Percentiles rank a stretch among this genome's conserved stretches.
Conservation (phyloP, 2,329 filamentous ascomycete species). For the Westerdykella aurantiaca region DNA sequence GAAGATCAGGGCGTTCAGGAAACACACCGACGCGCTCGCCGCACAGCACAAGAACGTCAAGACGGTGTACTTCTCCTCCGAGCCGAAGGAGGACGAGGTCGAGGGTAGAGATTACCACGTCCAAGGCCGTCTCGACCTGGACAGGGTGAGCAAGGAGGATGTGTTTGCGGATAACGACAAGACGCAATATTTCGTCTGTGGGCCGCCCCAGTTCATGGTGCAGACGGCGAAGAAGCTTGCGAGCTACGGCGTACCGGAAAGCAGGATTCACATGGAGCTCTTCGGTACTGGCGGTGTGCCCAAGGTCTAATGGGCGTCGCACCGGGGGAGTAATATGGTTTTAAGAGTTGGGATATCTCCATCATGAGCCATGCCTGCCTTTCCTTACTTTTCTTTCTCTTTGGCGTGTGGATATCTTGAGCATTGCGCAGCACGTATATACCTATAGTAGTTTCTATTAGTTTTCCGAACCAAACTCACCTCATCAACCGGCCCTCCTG, state of each 20-base stretch:
- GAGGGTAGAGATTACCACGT: conserved; percentile 56
- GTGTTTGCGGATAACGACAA: conserved; percentile 51
- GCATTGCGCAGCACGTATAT: conserved; percentile 21
- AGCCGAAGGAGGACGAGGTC: conserved; percentile 40
- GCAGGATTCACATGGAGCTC: conserved; percentile 60
- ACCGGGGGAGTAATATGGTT: not conserved
- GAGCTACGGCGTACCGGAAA: conserved; percentile 51
- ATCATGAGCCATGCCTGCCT: not conserved
- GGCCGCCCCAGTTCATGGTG: conserved; percentile 64
- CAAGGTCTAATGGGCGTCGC: conserved; percentile 13
- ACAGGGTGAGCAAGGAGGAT: conserved; percentile 48
- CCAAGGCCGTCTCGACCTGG: conserved; percentile 54
- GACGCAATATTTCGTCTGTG: conserved; percentile 67
- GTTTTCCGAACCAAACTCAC: too few relatives aligned
- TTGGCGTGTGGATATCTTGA: not conserved
- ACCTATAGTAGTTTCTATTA: conserved; percentile 14
- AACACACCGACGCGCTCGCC: conserved; percentile 44
- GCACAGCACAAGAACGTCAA: conserved; percentile 46
- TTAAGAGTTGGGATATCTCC: not conserved
- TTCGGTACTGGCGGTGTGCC: conserved; percentile 46
- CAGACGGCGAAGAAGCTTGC: conserved; percentile 51
- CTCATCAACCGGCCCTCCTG: too few relatives aligned
- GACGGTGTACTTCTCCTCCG: conserved; percentile 55
- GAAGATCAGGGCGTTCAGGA: conserved; percentile 51
- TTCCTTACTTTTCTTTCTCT: not conserved